Conservation (phyloP, 2,329 filamentous ascomycete species). For the Aspergillus sp. region DNA sequence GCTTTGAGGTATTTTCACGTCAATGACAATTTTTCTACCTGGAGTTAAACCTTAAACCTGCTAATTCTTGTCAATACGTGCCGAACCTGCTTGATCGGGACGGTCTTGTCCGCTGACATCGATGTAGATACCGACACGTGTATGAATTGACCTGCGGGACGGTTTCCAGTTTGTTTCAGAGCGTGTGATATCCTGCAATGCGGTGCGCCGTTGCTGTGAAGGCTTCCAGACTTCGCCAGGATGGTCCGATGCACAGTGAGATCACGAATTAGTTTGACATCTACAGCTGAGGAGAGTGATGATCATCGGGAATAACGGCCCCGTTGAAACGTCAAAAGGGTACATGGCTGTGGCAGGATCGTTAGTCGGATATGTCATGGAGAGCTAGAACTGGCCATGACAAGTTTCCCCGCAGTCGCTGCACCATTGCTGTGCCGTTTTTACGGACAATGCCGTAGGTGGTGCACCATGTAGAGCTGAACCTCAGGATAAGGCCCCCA, state of each 20-base stretch:
- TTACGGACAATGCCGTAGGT: neutral
- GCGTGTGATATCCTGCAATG: too few species aligned
- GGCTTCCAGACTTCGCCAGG: neutral
- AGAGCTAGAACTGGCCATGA: neutral
- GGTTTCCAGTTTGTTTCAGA: neutral
- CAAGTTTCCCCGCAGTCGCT: neutral
- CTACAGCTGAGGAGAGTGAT: neutral
- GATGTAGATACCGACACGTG: neutral
- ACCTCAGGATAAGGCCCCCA: neutral
- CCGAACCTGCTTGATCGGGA: neutral
- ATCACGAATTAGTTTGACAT: neutral
- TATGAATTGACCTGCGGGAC: neutral
- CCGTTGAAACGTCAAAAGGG: neutral
- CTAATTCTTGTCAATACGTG: neutral
- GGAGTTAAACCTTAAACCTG: neutral
- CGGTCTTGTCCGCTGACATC: neutral
- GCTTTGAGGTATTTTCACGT: neutral
- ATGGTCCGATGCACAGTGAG: neutral
- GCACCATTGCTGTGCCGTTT: neutral
- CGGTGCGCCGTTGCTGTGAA: neutral
- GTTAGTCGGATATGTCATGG: neutral
- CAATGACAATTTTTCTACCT: neutral
- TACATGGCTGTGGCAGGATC: neutral
- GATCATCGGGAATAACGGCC: neutral
- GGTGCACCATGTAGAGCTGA: neutral